Conservation (phyloP, 306 rosid genomes). For the Trichosanthes truncata region DNA sequence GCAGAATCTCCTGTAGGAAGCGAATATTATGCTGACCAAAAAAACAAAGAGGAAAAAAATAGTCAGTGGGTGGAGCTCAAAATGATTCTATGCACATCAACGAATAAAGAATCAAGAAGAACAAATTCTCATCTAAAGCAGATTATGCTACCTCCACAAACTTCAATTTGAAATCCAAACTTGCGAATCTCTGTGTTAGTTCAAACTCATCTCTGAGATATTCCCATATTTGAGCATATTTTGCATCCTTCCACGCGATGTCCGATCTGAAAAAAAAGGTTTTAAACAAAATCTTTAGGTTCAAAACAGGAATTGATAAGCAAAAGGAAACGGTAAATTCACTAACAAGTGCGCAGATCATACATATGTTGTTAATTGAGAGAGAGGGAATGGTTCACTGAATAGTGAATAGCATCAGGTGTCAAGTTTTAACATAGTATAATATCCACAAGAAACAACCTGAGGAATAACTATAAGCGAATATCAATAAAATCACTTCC, state of each 20-base stretch:
- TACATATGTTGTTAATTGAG: background rate
- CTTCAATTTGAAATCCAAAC: constrained; percentile 95
- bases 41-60: background rate
- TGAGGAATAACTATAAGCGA: background rate
- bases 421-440: background rate
- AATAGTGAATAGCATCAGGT: background rate
- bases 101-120: background rate
- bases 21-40: constrained; percentile 86
- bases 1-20: constrained; percentile 92
- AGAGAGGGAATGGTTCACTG: background rate
- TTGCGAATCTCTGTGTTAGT: constrained; percentile 85
- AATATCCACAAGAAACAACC: background rate
- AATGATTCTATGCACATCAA: background rate
- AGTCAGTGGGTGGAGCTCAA: background rate
- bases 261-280: constrained; percentile 61
- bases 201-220: constrained; percentile 94
- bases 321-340: background rate
- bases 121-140: background rate
- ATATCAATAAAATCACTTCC: background rate
- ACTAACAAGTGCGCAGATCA: background rate
- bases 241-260: constrained; percentile 99
- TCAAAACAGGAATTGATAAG: background rate
- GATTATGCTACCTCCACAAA: constrained; percentile 68
- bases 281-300: background rate
- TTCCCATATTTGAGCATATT: constrained; percentile 99